Evolutionary conservation across 2,329 filamentous ascomycete genomes (phyloP).

Genomic region (Venturia asperata): DNA sequence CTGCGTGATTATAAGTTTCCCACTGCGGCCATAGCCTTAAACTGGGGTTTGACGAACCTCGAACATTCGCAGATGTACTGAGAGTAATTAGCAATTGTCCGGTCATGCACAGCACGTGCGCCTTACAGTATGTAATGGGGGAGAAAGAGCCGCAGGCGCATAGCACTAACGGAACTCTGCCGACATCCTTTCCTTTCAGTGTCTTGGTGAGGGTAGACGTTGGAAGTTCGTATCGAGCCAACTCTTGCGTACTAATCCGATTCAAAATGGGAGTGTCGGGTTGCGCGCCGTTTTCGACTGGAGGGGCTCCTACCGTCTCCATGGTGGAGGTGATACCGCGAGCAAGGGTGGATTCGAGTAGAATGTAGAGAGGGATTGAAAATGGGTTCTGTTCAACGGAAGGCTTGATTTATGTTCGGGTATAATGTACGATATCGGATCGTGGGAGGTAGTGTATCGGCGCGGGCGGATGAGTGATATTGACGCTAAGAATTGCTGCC

Average conservation of each 20-base stretch:
- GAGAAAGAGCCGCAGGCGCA: constrained; percentile 21
- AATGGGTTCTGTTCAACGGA: too few species aligned
- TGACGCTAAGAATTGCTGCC: constrained; percentile 9
- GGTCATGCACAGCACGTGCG: constrained; percentile 1
- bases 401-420: background rate
- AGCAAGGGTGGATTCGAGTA: background rate
- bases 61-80: constrained; percentile 20
- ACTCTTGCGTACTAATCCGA: constrained; percentile 13
- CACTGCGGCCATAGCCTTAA: background rate
- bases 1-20: constrained; percentile 5
- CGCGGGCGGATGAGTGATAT: constrained; percentile 6
- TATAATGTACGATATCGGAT: background rate
- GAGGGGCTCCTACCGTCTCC: constrained; percentile 16
- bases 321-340: constrained; percentile 12
- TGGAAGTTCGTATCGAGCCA: constrained; percentile 14
- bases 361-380: background rate
- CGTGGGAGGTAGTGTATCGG: background rate
- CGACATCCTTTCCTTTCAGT: constrained; percentile 18
- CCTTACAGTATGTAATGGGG: constrained; percentile 21
- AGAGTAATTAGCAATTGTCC: background rate
- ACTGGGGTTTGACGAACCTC: constrained; percentile 6
- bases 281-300: constrained; percentile 7
- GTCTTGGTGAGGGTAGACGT: constrained; percentile 15
- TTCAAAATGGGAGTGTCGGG: background rate
- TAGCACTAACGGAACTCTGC: constrained; percentile 20